A percentile compares a stretch with the other conserved stretches of the same genome.
phyloP scores from a whole-genome alignment of 2,329 filamentous ascomycete genomes.

The Hortaea werneckii region DNA sequence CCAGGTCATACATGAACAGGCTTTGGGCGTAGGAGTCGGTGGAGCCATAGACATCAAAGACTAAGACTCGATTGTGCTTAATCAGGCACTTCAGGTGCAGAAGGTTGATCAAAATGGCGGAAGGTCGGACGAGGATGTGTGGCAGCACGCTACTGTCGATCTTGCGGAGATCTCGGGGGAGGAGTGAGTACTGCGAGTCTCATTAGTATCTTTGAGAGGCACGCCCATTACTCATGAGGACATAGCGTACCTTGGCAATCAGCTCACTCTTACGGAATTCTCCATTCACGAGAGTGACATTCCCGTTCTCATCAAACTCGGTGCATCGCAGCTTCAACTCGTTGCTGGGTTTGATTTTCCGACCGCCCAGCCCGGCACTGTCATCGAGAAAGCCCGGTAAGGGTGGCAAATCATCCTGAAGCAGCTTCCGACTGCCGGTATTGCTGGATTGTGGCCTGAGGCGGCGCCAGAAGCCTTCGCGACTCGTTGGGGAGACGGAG shows the following conservation, averaged over 20 bases:
- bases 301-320: slow-evolving; percentile 84
- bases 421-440: slow-evolving; percentile 24
- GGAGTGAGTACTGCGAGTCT: slow-evolving; percentile 58
- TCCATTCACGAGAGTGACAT: slow-evolving; percentile 83
- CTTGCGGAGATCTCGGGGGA: slow-evolving; percentile 91
- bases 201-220: too few species aligned
- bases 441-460: slow-evolving; percentile 11
- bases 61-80: slow-evolving; percentile 84
- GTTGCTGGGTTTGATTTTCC: slow-evolving; percentile 68
- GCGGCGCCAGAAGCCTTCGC: slow-evolving; percentile 18
- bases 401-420: slow-evolving; percentile 49
- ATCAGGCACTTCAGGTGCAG: slow-evolving; percentile 94
- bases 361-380: slow-evolving; percentile 48
- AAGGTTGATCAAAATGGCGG: slow-evolving; percentile 87
- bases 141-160: slow-evolving; percentile 94
- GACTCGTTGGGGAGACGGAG: slow-evolving; percentile 7
- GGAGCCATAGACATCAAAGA: slow-evolving; percentile 93
- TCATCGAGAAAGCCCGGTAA: slow-evolving; percentile 47
- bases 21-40: slow-evolving; percentile 92
- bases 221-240: too few species aligned
- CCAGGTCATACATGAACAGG: slow-evolving; percentile 93
- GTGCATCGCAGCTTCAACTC: slow-evolving; percentile 85
- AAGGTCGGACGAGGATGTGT: slow-evolving; percentile 86
- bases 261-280: slow-evolving; percentile 97
- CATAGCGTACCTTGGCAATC: slow-evolving; percentile 58